phyloP scores from a whole-genome alignment of 768 basidiomycete genomes.

The Kwoniella europaea region DNA sequence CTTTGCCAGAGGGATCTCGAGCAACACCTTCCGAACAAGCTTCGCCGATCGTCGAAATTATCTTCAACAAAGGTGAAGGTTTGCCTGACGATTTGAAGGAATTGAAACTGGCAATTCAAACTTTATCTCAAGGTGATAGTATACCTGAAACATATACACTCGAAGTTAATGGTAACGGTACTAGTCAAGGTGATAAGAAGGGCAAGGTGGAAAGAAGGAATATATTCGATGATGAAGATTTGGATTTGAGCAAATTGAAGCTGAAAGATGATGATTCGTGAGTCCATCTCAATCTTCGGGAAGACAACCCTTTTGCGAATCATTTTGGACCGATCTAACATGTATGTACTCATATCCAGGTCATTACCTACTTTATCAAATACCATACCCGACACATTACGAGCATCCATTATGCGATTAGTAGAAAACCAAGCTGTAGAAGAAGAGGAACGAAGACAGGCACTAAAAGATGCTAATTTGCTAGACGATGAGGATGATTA shows the following conservation, averaged over 20 bases:
- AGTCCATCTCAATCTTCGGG: neutral
- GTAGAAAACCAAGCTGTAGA: conserved; percentile 76
- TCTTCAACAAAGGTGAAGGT: conserved; percentile 64
- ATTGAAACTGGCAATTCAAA: conserved; percentile 60
- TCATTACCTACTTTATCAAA: conserved; percentile 22
- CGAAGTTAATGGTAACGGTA: neutral
- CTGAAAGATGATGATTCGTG: conserved; percentile 67
- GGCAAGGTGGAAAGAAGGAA: conserved; percentile 63
- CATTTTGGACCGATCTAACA: no score
- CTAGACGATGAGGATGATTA: conserved; percentile 29
- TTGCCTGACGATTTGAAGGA: conserved; percentile 71
- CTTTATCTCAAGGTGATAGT: conserved; percentile 14
- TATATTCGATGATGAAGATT: conserved; percentile 72
- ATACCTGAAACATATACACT: neutral
- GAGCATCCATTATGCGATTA: conserved; percentile 78
- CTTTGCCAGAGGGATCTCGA: conserved; percentile 28
- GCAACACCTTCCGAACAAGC: conserved; percentile 38
- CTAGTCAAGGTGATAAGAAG: neutral
- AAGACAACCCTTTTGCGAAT: no score
- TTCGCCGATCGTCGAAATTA: conserved; percentile 48
- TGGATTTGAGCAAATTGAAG: conserved; percentile 68
- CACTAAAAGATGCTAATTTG: conserved; percentile 50
- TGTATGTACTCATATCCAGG: neutral
- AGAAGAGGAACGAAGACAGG: conserved; percentile 59
- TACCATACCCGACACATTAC: conserved; percentile 71